Percentiles rank a stretch among this genome's conserved stretches.
These are phyloP conservation scores for Fraxinus americana DNA, from an alignment of 257 asterid genomes.

Conservation along the genomic window DNA sequence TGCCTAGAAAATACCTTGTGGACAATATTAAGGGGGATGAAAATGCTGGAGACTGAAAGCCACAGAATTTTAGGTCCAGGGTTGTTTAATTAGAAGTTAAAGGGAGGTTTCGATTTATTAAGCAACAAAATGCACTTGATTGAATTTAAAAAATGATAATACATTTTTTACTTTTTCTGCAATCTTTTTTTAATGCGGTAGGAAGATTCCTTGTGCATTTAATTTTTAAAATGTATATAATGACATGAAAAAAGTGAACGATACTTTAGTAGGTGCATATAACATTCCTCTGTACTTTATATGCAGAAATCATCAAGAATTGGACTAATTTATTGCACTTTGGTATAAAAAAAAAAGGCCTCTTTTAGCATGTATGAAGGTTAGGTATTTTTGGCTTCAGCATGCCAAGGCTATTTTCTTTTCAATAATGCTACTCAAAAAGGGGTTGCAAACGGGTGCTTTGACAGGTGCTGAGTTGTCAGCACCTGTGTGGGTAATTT, in stretches of 20 bases:
- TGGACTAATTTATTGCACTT: not conserved
- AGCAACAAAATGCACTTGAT: not conserved
- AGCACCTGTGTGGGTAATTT: no score
- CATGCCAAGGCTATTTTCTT: not conserved
- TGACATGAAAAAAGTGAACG: not conserved
- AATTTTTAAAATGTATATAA: no score
- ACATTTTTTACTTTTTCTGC: not conserved
- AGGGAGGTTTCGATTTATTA: not conserved
- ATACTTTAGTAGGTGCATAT: not conserved
- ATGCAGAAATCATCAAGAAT: not conserved
- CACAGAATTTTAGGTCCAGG: not conserved
- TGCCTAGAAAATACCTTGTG: not conserved
- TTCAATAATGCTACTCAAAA: no score
- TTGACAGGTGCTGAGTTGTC: no score
- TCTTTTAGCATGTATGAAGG: constrained; percentile 8
- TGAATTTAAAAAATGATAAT: not conserved
- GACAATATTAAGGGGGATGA: not conserved
- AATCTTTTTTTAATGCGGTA: not conserved
- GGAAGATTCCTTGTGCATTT: constrained; percentile 4
- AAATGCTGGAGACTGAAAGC: not conserved
- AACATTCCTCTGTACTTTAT: not conserved
- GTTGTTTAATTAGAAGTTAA: not conserved
- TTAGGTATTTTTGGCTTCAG: not conserved
- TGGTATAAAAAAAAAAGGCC: not conserved
- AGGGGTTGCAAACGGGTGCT: no score